Base-by-base conservation (phyloP, 2,329 filamentous ascomycete genomes). In the Pseudogymnoascus sp. region DNA sequence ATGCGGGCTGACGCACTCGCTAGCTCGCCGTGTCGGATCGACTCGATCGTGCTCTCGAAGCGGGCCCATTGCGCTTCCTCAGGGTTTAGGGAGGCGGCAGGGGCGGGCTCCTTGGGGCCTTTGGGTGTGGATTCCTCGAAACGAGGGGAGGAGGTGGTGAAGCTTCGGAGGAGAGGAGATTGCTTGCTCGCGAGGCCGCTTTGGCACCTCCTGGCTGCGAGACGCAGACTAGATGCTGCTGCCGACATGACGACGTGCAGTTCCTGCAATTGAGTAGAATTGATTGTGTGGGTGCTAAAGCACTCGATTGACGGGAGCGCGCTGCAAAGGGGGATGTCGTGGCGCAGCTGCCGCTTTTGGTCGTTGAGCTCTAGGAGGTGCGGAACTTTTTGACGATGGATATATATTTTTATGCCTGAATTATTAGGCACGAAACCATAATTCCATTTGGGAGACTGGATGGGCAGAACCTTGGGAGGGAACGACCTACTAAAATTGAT, bases 221-320 rank as follows among this genome's bases (percentile, higher is more conserved):
- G 63, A 59, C 70, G 70, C 34, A 73, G 63, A 65, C 68, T 65
- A 60, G 71, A 69, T 60, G 71, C 56, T 67, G 69, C 68, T 42
- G 70, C 68, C 63, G 72, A 68, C 72, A 73, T 73, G 59, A 59
- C 53, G 46, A 9, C 40, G 16, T 16, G 59, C 28, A n/a, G 12
- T 42, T 2, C 14, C 28, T 23, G 16, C 31, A 60, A 28, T 37
- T 42, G 37, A 14, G 16, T 37, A 40, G n/a, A 11, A 40, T 34
- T 5, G 4, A 18, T 31, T 53, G n/a, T 53, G 8, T 8, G 31
- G 6, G 25, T 53, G 25, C 46, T 53, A n/a, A 53, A 31, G 46
- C 25, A 53, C 46, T 53, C 25, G 25, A 53, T 53, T 53, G 46
- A 53, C 25, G 25, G n/a, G 46, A 53, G 46, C 46, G 46, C 46